These are phyloP conservation scores for Cyclotella sp. DNA, from an alignment of 108 stramenopile genomes.

Conservation along the genomic window DNA sequence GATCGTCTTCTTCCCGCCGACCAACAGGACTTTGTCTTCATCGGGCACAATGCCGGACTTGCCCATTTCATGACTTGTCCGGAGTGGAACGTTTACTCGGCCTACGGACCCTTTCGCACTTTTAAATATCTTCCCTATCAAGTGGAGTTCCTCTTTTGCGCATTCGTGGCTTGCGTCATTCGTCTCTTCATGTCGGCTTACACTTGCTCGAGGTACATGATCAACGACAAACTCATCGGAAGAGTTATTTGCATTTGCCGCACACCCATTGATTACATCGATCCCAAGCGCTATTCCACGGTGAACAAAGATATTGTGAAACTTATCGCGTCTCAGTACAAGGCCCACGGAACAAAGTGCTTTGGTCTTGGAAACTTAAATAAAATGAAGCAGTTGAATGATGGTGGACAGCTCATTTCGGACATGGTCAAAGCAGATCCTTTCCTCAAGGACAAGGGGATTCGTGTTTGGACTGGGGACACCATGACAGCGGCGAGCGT, in stretches of 20 bases:
- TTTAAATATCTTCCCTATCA: slow-evolving; percentile 59
- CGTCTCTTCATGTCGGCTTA: slow-evolving; percentile 57
- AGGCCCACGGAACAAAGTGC: slow-evolving; percentile 58
- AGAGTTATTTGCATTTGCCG: slow-evolving; percentile 69
- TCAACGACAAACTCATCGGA: slow-evolving; percentile 64
- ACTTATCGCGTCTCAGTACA: slow-evolving; percentile 59
- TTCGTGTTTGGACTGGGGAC: slow-evolving; percentile 75
- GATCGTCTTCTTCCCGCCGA: slow-evolving; percentile 56
- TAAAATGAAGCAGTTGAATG: slow-evolving; percentile 83
- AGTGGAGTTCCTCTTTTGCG: slow-evolving; percentile 64
- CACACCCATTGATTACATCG: slow-evolving; percentile 68
- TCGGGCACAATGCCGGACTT: slow-evolving; percentile 75
- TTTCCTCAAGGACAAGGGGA: slow-evolving; percentile 70
- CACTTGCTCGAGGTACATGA: slow-evolving; percentile 64
- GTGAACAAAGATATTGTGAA: slow-evolving; percentile 72
- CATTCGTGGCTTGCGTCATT: slow-evolving; percentile 43
- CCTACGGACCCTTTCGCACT: slow-evolving; percentile 61
- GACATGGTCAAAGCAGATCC: slow-evolving; percentile 67
- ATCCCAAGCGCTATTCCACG: slow-evolving; percentile 53
- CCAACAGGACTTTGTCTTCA: slow-evolving; percentile 75
- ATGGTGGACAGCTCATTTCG: slow-evolving; percentile 68
- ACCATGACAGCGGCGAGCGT: slow-evolving; percentile 78
- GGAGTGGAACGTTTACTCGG: slow-evolving; percentile 64
- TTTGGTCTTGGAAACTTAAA: slow-evolving; percentile 79
- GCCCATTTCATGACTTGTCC: slow-evolving; percentile 73